Conservation (phyloP, 2,329 filamentous ascomycete species). For the Sclerotinia nivalis region DNA sequence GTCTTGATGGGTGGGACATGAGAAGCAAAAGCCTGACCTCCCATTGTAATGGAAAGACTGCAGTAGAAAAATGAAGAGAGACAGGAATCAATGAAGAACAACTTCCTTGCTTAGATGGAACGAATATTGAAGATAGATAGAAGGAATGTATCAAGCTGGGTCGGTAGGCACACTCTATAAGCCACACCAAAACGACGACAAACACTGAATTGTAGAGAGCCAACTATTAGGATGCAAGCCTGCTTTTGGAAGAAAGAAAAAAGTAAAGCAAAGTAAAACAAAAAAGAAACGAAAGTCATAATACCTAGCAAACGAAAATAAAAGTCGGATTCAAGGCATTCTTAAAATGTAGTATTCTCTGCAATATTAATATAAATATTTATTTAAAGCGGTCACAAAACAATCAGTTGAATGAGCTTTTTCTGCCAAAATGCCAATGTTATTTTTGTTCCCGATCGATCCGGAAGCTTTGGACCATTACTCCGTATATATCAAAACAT, state of each 20-base stretch:
- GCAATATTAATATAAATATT: background rate
- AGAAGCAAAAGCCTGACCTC: constrained; percentile 60
- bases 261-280: too few species aligned
- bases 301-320: background rate
- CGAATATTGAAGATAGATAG: background rate
- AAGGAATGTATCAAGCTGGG: background rate
- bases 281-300: background rate
- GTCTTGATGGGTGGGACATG: constrained; percentile 53
- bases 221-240: too few species aligned
- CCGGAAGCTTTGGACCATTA: background rate
- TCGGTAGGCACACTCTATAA: background rate
- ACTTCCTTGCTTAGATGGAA: background rate
- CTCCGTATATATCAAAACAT: background rate
- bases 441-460: background rate
- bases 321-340: background rate
- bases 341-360: too few species aligned
- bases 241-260: background rate
- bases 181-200: background rate
- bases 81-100: background rate
- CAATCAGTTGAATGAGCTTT: background rate
- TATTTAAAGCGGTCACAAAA: background rate
- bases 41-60: constrained; percentile 53
- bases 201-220: background rate
- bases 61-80: background rate
- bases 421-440: background rate